Evolutionary conservation across 164 flowering plant species (phyloP).

Genomic region (Buxus sempervirens): DNA sequence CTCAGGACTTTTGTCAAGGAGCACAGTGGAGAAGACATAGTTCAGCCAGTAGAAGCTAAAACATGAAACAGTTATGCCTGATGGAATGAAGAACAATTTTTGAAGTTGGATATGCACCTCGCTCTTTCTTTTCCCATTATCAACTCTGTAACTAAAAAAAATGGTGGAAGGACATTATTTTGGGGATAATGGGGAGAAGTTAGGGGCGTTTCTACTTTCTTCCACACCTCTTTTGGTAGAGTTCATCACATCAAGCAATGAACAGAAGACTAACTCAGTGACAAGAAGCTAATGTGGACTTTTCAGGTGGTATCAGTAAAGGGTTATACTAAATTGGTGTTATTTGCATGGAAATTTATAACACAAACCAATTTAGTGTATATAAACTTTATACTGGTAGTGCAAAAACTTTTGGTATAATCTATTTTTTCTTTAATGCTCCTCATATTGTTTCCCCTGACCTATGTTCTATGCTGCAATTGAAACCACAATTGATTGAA

Average conservation of each 20-base stretch:
- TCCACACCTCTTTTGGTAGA: not conserved
- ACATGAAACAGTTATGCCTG: conserved; percentile 3
- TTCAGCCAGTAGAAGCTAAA: conserved; percentile 17
- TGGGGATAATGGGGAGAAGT: not conserved
- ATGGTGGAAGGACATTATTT: not conserved
- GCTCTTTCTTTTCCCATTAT: not conserved
- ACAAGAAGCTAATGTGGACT: not conserved
- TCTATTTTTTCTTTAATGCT: no score
- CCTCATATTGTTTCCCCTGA: no score
- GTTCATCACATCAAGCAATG: not conserved
- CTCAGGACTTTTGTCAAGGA: conserved; percentile 68
- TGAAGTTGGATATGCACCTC: not conserved
- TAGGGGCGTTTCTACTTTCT: no score
- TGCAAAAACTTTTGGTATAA: no score
- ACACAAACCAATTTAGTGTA: no score
- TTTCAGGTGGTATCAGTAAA: not conserved
- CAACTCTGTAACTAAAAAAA: no score
- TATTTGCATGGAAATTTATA: no score
- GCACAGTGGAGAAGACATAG: conserved; percentile 21
- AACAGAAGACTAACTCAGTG: not conserved
- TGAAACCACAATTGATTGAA: no score
- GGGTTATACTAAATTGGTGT: not conserved
- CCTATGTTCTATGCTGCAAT: no score
- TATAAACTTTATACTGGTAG: no score
- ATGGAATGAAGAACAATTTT: not conserved